A percentile compares a stretch with the other conserved stretches of the same genome.
Evolutionary conservation across 1,139 yeast genomes (phyloP).

Genomic region (Geotrichum candidum): DNA sequence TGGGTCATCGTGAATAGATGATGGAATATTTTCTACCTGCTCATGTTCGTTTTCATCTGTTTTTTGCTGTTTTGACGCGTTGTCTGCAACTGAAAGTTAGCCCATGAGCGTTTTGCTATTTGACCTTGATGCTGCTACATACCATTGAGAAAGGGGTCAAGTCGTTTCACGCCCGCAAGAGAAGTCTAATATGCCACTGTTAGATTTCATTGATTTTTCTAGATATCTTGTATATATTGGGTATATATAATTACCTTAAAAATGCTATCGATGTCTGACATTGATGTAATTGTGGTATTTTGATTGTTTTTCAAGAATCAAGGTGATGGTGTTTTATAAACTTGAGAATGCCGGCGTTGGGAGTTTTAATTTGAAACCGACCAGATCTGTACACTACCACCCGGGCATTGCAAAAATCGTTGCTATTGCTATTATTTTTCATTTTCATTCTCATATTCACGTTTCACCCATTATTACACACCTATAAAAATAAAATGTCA

Average conservation of each 20-base stretch:
- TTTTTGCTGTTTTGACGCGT: not conserved
- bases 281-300: not conserved
- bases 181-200: not conserved
- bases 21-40: not conserved
- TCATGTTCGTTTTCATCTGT: not conserved
- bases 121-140: not conserved
- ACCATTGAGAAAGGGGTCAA: not conserved
- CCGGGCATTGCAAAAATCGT: not conserved
- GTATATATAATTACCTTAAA: constrained; percentile 16
- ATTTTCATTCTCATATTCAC: not conserved
- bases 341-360: not conserved
- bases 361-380: not conserved
- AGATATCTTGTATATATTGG: not conserved
- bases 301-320: not conserved
- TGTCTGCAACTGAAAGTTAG: not conserved
- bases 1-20: not conserved
- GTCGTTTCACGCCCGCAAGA: constrained; percentile 2
- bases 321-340: not conserved
- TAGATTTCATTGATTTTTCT: not conserved
- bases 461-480: not conserved
- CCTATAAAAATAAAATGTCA: not conserved
- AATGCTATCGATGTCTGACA: constrained; percentile 18
- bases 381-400: not conserved
- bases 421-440: not conserved
- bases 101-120: not conserved